Evolutionary conservation across 2,329 filamentous ascomycete species (phyloP), one percentile per base, ranked within the genome.

Genomic region (Aspergillaceae sp.): DNA sequence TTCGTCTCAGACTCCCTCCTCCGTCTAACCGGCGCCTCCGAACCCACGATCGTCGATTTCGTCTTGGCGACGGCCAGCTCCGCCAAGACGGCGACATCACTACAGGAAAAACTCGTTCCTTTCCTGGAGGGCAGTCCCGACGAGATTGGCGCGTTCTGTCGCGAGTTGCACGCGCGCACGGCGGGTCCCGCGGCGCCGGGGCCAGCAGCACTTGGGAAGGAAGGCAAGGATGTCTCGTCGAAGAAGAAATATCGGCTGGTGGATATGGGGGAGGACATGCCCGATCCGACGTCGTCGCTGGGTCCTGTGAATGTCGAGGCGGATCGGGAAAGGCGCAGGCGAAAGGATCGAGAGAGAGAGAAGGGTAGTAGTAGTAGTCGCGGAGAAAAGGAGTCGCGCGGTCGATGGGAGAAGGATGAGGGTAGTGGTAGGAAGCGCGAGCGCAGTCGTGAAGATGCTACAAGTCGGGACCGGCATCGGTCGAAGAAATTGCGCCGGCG

Each of bases 1-100:
- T 70, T 70, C 46, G 60, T 70, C n/a, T 76, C 73, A 43, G 74
- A 77, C 56, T 70, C 73, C 46, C 66, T 77, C 46, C 67, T 76
- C 53, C 72, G 70, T 47, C 67, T 79, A 43, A 74, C 75, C 34
- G 76, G 76, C 51, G 76, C 72, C 41, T 77, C 75, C 35, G 77
- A 79, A 49, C 65, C 72, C 33, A 78, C 77, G 43, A 68, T 77
- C 42, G 64, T 79, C 50, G 77, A 80, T 62, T 80, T 79, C 53
- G 70, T 80, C 27, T 69, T 77, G 45, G 73, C 74, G 38, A 77
- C 75, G 10, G 75, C 77, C 7, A 66, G 64, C 53, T 69, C 70
- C 26, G 70, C 73, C 38, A 76, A 74, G 54, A 76, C 73, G 2
- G 59, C 69, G 5, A 59, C 60, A 4, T 63, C 70, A 28, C 63